Conservation (phyloP, 2,329 filamentous ascomycete species). For the Thielaviopsis euricoi region DNA sequence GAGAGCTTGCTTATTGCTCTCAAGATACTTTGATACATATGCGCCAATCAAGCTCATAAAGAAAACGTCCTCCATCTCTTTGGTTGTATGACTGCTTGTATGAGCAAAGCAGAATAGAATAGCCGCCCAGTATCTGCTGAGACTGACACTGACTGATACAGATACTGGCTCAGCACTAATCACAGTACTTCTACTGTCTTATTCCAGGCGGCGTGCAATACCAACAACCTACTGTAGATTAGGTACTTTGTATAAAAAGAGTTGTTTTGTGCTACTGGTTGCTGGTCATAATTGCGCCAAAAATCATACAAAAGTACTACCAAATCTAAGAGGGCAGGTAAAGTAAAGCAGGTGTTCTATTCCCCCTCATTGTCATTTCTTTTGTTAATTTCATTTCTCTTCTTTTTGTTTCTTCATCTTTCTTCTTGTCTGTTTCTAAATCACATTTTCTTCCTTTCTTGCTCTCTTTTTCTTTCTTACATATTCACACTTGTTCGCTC, state of each 20-base stretch:
- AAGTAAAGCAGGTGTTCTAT: neutral
- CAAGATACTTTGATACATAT: no score
- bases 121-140: neutral
- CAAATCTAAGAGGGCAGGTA: neutral
- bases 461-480: neutral
- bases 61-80: no score
- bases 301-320: no score
- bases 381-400: neutral
- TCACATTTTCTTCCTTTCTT: neutral
- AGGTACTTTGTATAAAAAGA: no score
- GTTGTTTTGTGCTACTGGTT: no score
- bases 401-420: neutral
- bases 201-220: no score
- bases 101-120: neutral
- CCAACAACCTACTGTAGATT: no score
- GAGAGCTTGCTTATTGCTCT: no score
- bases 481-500: neutral
- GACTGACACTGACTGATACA: neutral
- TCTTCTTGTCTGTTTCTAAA: neutral
- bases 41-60: no score
- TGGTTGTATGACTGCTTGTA: no score
- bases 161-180: neutral
- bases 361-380: neutral
- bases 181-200: no score
- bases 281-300: no score